Evolutionary conservation across 2,329 filamentous ascomycete genomes (phyloP).

Genomic region (Pestalotiopsis sp.): DNA sequence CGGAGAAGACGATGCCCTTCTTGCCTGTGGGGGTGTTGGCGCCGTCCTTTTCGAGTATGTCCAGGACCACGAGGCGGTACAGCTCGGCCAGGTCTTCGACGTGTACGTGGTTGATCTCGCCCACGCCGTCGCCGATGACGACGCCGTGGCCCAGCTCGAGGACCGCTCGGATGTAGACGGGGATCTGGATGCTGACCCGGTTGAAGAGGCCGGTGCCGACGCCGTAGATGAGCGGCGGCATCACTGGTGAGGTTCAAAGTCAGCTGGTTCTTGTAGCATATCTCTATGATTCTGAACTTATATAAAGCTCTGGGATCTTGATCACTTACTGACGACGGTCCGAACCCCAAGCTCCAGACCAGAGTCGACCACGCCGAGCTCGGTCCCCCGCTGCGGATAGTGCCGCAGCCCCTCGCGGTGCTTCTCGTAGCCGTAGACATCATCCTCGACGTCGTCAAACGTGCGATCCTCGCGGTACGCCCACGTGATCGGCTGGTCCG

Average conservation of each 20-base stretch:
- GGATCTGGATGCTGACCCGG: slow-evolving; percentile 40
- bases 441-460: slow-evolving; percentile 44
- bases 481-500: slow-evolving; percentile 41
- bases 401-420: slow-evolving; percentile 36
- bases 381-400: slow-evolving; percentile 47
- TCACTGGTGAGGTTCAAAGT: neutral
- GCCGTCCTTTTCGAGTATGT: slow-evolving; percentile 30
- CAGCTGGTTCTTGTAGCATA: neutral
- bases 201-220: slow-evolving; percentile 45
- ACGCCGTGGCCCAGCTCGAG: slow-evolving; percentile 30
- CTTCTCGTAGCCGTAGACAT: slow-evolving; percentile 45
- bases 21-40: slow-evolving; percentile 37
- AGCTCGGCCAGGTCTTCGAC: slow-evolving; percentile 45
- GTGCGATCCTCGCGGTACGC: slow-evolving; percentile 12
- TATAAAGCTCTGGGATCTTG: too few species aligned
- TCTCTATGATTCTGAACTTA: too few species aligned
- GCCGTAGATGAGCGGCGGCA: slow-evolving; percentile 50
- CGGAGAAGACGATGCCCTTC: slow-evolving; percentile 45
- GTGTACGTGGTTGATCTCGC: slow-evolving; percentile 48
- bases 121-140: slow-evolving; percentile 35
- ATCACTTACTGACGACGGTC: slow-evolving; percentile 40
- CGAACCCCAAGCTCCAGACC: slow-evolving; percentile 43
- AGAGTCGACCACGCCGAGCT: slow-evolving; percentile 43
- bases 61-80: slow-evolving; percentile 40
- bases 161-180: slow-evolving; percentile 19